Base-by-base conservation (phyloP, 108 stramenopile species). In the Skeletonema menzelii region DNA sequence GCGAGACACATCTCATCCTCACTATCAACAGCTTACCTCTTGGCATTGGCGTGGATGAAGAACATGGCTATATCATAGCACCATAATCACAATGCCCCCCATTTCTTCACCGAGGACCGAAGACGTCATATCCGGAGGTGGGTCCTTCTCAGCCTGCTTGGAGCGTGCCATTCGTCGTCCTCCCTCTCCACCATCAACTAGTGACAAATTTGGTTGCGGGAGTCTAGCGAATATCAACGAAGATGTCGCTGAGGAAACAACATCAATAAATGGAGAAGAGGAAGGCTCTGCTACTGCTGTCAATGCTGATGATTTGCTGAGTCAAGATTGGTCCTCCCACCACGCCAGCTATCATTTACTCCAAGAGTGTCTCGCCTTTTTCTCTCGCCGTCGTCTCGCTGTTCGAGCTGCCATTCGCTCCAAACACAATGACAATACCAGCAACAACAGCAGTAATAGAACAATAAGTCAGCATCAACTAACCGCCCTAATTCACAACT, bases 121-220 rank as follows among this genome's bases (percentile, higher is more conserved):
- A 55, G 72, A 73, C 55, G 53, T 56, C 31, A 28, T 73, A 14
- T 5, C 31, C n/a, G 73, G 73, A 10, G 73, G 73, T 20, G 73
- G 73, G 13, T 26, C 64, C 28, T 74, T 74, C 37, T 35, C 65
- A 11, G 47, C 65, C 40, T 65, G 64, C 14, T 24, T 74, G 26
- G 30, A 59, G 11, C 64, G 73, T 24, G 42, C 73, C 42, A 74
- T 74, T 66, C 73, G 73, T 35, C 64, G 57, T 40, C 62, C 30
- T 44, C 27, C 28, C 5, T 27, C 73, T 34, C 17, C 13, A n/a
- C 8, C n/a, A 30, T 19, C 2, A 15, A 0, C 1, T 17, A 13
- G 11, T 44, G 17, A 5, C 6, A 15, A 14, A 10, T 31, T 2
- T 14, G 20, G 64, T 40, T 53, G 59, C 72, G 55, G 59, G 13